Evolutionary conservation across 495 filamentous ascomycete genomes (phyloP).

Genomic region (Annulohypoxylon bovei): DNA sequence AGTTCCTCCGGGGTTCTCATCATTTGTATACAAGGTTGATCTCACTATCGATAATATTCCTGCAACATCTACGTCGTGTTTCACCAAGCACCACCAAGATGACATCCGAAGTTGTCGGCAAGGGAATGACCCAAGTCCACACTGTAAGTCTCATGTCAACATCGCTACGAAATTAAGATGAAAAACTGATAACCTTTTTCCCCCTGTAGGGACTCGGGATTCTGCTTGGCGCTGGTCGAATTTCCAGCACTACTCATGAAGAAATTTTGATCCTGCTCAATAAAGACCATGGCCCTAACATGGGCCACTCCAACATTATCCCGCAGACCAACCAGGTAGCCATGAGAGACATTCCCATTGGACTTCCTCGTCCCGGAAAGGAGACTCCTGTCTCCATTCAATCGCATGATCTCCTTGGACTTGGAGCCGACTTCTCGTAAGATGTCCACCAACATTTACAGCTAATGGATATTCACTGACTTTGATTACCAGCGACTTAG

Average conservation of each 20-base stretch:
- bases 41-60: background rate
- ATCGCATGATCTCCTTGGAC: conserved; percentile 18
- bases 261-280: conserved; percentile 16
- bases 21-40: too few species aligned
- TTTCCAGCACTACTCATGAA: conserved; percentile 17
- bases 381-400: conserved; percentile 17
- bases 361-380: conserved; percentile 5
- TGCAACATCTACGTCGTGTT: background rate
- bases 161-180: background rate
- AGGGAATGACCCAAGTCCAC: conserved; percentile 22
- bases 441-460: background rate
- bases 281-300: background rate
- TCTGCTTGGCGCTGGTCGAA: conserved; percentile 21
- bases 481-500: background rate
- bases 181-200: background rate
- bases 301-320: background rate
- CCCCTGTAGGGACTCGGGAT: conserved; percentile 33
- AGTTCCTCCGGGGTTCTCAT: too few species aligned
- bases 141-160: conserved; percentile 10
- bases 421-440: conserved; percentile 11
- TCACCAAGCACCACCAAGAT: background rate
- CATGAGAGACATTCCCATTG: background rate
- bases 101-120: conserved; percentile 4
- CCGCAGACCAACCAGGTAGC: background rate
- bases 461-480: conserved; percentile 1